Base-by-base conservation (phyloP, 306 rosid species). In the Ammopiptanthus mongolicus region DNA sequence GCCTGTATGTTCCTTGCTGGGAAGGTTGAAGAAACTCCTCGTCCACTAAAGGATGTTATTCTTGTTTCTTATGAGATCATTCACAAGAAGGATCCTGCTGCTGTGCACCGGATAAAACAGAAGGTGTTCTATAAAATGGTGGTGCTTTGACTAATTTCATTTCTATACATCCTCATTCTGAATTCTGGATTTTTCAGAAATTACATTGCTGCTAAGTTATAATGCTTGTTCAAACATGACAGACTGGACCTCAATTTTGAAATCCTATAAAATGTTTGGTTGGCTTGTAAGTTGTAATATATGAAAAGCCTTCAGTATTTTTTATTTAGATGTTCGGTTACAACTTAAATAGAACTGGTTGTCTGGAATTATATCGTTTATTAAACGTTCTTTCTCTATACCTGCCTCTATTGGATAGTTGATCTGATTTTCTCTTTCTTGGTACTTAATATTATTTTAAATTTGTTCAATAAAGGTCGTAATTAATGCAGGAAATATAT, bases 1-100 rank as follows among this genome's bases (percentile, higher is more conserved):
- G 96, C 87, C 23, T 95, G 99, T 75, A 95, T 95, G 98, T 95
- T 95, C 83, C 96, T 95, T 76, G 99, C 99, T 69, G 98, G 99
- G 78, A 95, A 92, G 86, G 99, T 95, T 59, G 99, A 95, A 86
- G 99, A 95, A 83, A 90, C 98, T 71, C 99, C 99, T 50, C 98
- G 99, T 58, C 99, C 97, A 2, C 77, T 95, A 18, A 90, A 92
- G 76, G 98, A 92, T 86, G 97, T 95, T 77, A 95, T 95, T 72
- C 83, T 95, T 62, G 90, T 89, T 67, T 95, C 99, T n/a, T 95
- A 95, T 47, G 97, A 92, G 80, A 90, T 92, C 79, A 90, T 95
- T 53, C 88, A 92, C 77, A 90, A 92, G 80, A 95, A 95, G 85
- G 97, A 95, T 79, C 89, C 97, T 61, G 84, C 90, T 53, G 97